Evolutionary conservation across 495 filamentous ascomycete species (phyloP).

Genomic region (Neurospora sp.): DNA sequence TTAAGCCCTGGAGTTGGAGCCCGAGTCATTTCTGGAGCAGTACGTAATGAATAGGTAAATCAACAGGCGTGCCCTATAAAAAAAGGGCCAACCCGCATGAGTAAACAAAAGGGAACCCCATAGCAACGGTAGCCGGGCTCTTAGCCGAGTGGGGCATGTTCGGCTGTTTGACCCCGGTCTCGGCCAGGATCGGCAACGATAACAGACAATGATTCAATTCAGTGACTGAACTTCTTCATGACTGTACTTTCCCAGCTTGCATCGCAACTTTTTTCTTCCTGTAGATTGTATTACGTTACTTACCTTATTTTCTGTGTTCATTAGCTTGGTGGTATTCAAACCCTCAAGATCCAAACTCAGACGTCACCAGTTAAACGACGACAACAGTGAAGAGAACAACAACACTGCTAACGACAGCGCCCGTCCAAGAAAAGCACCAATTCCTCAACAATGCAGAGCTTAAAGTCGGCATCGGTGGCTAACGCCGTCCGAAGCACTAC

Average conservation of each 20-base stretch:
- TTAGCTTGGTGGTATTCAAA: background rate
- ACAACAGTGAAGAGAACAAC: background rate
- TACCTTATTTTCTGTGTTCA: background rate
- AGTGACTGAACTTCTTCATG: background rate
- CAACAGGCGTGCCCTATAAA: background rate
- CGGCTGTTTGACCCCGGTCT: background rate
- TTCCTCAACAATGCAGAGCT: constrained; percentile 14
- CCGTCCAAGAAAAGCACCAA: constrained; percentile 1
- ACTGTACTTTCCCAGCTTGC: background rate
- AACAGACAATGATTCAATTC: background rate
- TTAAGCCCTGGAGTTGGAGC: background rate
- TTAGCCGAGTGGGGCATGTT: background rate
- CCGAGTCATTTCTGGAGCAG: background rate
- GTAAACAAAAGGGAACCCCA: background rate
- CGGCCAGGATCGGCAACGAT: constrained; percentile 1
- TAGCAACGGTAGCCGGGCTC: background rate
- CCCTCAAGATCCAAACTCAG: background rate
- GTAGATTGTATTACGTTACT: background rate
- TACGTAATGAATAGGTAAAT: background rate
- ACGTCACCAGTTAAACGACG: background rate
- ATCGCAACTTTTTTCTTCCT: background rate
- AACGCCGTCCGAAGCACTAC: constrained; percentile 11
- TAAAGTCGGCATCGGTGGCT: constrained; percentile 8
- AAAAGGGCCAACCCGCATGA: background rate
- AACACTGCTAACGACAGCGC: background rate